Conservation (phyloP, 495 filamentous ascomycete genomes). For the Penicillium canariense region DNA sequence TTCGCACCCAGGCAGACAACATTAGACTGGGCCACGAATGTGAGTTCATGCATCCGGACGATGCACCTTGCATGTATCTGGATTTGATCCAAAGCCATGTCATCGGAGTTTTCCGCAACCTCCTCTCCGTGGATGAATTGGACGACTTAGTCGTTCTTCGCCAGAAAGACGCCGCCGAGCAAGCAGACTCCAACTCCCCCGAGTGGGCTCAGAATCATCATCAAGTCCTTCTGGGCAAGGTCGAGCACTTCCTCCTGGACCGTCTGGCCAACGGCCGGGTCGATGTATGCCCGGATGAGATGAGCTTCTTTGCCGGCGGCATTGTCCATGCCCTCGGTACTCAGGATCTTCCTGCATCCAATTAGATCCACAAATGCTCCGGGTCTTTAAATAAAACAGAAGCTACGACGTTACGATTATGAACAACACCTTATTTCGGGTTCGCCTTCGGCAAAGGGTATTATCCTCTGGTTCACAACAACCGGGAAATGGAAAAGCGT, state of each 20-base stretch:
- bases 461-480: constrained; percentile 5
- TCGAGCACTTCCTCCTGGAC: constrained; percentile 37
- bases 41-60: constrained; percentile 39
- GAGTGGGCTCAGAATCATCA: background rate
- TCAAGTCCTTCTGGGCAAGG: constrained; percentile 29
- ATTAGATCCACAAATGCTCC: background rate
- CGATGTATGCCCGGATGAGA: constrained; percentile 37
- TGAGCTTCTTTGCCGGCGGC: constrained; percentile 46
- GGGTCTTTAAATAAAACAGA: background rate
- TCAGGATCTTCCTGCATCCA: constrained; percentile 21
- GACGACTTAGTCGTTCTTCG: constrained; percentile 32
- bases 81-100: constrained; percentile 42
- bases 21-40: constrained; percentile 35
- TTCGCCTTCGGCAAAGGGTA: constrained; percentile 13
- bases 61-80: constrained; percentile 34
- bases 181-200: background rate
- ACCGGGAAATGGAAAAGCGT: constrained; percentile 20
- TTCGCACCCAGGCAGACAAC: constrained; percentile 37
- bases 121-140: constrained; percentile 40
- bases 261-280: constrained; percentile 33
- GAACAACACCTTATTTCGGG: constrained; percentile 15
- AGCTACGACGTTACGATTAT: constrained; percentile 21
- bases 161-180: constrained; percentile 18
- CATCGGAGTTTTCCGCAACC: constrained; percentile 41
- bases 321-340: constrained; percentile 39